A percentile compares a stretch with the other conserved stretches of the same genome.
Conservation (phyloP, 257 asterid species). For the Euphrasia confusa region DNA sequence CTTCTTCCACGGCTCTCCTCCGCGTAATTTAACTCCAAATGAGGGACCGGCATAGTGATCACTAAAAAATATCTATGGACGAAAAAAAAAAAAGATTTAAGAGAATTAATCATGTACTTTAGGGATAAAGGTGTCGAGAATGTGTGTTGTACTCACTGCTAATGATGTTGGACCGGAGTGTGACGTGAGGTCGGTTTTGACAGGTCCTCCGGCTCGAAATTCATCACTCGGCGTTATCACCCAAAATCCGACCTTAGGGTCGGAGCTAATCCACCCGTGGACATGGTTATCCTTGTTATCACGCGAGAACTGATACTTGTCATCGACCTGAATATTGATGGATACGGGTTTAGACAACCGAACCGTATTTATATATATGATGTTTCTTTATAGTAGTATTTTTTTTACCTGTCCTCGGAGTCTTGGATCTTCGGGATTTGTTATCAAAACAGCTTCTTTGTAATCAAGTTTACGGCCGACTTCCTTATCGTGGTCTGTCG, state of each 20-base stretch:
- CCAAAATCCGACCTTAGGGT: constrained; percentile 48
- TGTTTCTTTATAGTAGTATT: not conserved
- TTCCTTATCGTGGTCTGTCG: constrained; percentile 41
- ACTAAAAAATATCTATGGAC: constrained; percentile 41
- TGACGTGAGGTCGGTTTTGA: constrained; percentile 57
- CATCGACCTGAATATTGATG: constrained; percentile 45
- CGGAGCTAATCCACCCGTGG: constrained; percentile 64
- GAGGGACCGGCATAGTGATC: constrained; percentile 48
- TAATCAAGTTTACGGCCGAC: constrained; percentile 46
- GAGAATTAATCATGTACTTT: no score
- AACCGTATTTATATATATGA: no score
- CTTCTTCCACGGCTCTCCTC: constrained; percentile 57
- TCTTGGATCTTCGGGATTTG: constrained; percentile 30
- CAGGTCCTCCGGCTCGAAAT: constrained; percentile 58
- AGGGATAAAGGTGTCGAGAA: not conserved
- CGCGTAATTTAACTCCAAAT: constrained; percentile 31
- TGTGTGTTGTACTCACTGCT: constrained; percentile 32
- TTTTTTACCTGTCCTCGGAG: constrained; percentile 31
- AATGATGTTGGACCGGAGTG: constrained; percentile 56
- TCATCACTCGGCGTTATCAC: constrained; percentile 65
- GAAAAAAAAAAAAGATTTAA: not conserved
- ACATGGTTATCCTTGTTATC: constrained; percentile 51
- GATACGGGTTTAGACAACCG: no score
- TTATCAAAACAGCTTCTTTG: constrained; percentile 57
- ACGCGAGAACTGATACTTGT: constrained; percentile 60